Conservation (phyloP, 164 flowering plant genomes). For the Pachysandra terminalis region DNA sequence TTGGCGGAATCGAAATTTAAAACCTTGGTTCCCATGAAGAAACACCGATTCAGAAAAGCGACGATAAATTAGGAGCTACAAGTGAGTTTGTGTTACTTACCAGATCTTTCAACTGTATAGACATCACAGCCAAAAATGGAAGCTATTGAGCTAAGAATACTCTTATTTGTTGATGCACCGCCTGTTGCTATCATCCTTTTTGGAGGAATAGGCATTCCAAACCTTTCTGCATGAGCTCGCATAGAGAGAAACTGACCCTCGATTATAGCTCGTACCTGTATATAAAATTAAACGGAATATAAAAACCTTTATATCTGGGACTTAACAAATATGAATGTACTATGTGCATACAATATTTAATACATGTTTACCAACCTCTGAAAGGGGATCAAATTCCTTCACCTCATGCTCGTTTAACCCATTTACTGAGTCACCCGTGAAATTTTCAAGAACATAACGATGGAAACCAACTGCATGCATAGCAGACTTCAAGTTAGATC, state of each 20-base stretch:
- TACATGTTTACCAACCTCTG: constrained; percentile 59
- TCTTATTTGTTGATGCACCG: constrained; percentile 84
- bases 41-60: not conserved
- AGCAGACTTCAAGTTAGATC: constrained; percentile 3
- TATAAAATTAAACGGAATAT: not conserved
- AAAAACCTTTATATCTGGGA: too few relatives aligned
- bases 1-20: too few relatives aligned
- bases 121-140: constrained; percentile 82
- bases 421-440: constrained; percentile 34
- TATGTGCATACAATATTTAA: not conserved
- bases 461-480: constrained; percentile 71
- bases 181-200: constrained; percentile 91
- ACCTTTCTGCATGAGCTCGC: constrained; percentile 86
- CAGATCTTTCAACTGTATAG: constrained; percentile 80
- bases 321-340: too few relatives aligned
- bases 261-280: constrained; percentile 80
- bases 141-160: constrained; percentile 60
- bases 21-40: too few relatives aligned
- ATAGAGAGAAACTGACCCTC: constrained; percentile 92
- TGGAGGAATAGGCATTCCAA: constrained; percentile 94
- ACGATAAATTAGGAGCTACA: not conserved
- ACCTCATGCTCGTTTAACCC: constrained; percentile 60
- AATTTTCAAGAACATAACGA: constrained; percentile 63
- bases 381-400: constrained; percentile 75
- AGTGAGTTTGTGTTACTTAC: constrained; percentile 28